Percentiles rank a stretch among this genome's conserved stretches.
These are phyloP conservation scores for Aphanomyces astaci DNA, from an alignment of 352 stramenopile genomes.

Conservation along the genomic window DNA sequence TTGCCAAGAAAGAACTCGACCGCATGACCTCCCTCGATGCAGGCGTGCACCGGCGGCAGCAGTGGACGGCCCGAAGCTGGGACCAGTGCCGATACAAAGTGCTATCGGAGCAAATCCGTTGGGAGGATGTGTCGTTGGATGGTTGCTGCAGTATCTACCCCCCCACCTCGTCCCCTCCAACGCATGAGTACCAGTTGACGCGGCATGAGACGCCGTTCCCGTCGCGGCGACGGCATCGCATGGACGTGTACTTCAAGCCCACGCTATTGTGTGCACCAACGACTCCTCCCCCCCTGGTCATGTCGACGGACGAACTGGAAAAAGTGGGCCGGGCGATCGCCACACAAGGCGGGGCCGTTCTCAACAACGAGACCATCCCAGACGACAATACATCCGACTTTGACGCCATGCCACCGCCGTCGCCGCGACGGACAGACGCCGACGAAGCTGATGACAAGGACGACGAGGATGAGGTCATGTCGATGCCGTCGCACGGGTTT, in stretches of 20 bases:
- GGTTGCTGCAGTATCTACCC: background rate
- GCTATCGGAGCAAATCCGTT: constrained; percentile 42
- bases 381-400: constrained; percentile 1
- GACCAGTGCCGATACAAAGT: constrained; percentile 60
- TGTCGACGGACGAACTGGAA: constrained; percentile 31
- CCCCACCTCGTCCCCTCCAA: background rate
- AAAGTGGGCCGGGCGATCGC: constrained; percentile 64
- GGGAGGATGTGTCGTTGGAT: background rate
- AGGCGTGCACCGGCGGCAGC: background rate
- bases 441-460: constrained; percentile 12
- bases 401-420: background rate
- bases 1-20: constrained; percentile 35
- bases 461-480: background rate
- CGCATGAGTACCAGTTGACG: constrained; percentile 15
- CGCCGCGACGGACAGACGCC: background rate
- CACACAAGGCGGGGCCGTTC: constrained; percentile 38
- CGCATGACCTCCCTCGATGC: constrained; percentile 25
- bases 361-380: background rate
- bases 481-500: background rate
- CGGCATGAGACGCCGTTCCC: constrained; percentile 13
- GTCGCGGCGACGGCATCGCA: background rate
- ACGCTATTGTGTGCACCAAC: background rate
- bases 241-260: constrained; percentile 22
- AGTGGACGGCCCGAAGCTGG: constrained; percentile 57
- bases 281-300: background rate